Evolutionary conservation across 192 early-diverging fungal genomes (phyloP).

Genomic region (Rhizoclosmatium globosum): DNA sequence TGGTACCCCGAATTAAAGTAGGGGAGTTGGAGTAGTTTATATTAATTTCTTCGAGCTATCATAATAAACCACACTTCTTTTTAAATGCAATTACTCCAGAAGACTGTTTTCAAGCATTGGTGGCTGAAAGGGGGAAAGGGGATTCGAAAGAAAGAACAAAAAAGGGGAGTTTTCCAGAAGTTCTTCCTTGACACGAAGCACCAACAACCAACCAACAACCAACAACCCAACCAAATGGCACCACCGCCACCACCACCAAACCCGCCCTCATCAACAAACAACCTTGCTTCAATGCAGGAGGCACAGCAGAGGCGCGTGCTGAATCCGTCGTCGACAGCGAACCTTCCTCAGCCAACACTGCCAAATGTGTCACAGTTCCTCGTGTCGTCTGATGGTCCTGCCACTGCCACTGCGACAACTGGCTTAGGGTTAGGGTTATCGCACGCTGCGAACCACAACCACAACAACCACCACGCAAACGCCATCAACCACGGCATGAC

Average conservation of each 20-base stretch:
- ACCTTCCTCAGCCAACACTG: conserved; percentile 10
- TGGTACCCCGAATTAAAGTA: conserved; percentile 80
- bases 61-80: too few species aligned
- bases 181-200: too few species aligned
- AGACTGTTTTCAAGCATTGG: too few species aligned
- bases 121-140: too few species aligned
- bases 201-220: too few species aligned
- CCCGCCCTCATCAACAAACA: neutral
- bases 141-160: too few species aligned
- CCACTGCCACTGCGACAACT: neutral
- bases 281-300: neutral
- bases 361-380: conserved; percentile 10
- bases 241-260: too few species aligned
- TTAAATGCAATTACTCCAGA: too few species aligned
- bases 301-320: neutral
- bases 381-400: neutral
- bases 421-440: neutral
- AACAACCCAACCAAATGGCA: too few species aligned
- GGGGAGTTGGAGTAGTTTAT: conserved; percentile 56
- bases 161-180: too few species aligned
- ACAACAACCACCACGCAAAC: neutral
- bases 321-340: neutral
- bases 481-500: conserved; percentile 20
- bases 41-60: too few species aligned
- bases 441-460: neutral